phyloP scores from a whole-genome alignment of 441 rosid species.

The Syzygium malaccense region DNA sequence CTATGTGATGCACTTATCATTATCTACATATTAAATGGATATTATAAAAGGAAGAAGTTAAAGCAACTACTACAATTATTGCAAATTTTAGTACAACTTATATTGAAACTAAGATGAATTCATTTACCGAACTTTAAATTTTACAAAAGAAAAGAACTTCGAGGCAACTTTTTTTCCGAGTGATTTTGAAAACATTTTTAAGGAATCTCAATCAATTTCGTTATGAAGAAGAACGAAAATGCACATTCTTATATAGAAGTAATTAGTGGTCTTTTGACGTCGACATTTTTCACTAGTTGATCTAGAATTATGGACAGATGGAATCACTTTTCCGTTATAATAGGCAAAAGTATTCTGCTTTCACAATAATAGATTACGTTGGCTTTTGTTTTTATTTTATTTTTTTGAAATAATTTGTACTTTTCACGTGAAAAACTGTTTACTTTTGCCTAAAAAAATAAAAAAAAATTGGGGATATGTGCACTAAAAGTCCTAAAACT shows the following conservation, averaged over 20 bases:
- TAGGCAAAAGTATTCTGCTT: not conserved
- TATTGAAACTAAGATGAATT: not conserved
- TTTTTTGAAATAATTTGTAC: not conserved
- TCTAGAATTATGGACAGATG: no score
- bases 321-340: no score
- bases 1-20: not conserved
- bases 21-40: not conserved
- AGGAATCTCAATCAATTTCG: not conserved
- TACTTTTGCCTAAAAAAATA: not conserved
- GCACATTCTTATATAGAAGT: not conserved
- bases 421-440: accelerated
- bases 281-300: no score
- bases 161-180: not conserved
- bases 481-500: no score
- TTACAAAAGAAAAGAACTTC: not conserved
- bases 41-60: not conserved
- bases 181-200: not conserved
- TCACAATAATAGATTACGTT: not conserved
- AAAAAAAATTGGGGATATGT: no score
- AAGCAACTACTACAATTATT: not conserved
- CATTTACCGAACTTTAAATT: not conserved
- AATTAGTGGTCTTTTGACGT: no score
- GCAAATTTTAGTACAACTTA: not conserved
- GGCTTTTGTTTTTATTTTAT: not conserved
- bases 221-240: not conserved